Conservation (phyloP, 441 rosid genomes). For the Pelargonium myrrhifolium region DNA sequence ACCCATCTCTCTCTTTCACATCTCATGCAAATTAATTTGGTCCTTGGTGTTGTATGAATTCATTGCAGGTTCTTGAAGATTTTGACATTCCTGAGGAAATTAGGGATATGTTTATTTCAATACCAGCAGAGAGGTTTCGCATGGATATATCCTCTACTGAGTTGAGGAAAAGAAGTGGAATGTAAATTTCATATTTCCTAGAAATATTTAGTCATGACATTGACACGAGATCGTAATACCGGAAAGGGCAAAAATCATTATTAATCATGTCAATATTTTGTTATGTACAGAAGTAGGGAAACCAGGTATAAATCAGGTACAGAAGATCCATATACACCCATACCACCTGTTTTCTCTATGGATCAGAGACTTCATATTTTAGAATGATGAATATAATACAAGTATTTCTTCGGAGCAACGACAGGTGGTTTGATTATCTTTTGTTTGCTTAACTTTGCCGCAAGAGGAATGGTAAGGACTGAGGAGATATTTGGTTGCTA, state of each 20-base stretch:
- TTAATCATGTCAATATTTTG: not conserved
- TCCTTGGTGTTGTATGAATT: constrained; percentile 5
- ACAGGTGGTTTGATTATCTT: not conserved
- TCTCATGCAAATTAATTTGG: not conserved
- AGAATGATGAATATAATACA: not conserved
- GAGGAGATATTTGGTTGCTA: too few species aligned
- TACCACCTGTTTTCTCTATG: not conserved
- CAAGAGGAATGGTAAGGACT: not conserved
- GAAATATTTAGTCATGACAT: not conserved
- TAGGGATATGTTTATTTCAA: constrained; percentile 54
- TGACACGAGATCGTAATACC: not conserved
- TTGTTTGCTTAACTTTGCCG: not conserved
- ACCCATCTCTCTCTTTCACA: not conserved
- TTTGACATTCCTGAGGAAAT: constrained; percentile 59
- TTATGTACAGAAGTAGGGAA: not conserved
- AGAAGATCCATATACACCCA: not conserved
- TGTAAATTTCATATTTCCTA: not conserved
- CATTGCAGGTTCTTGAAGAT: constrained; percentile 65
- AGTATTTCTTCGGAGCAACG: not conserved
- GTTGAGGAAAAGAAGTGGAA: constrained; percentile 31
- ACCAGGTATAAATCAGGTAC: not conserved
- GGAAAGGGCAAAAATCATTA: not conserved
- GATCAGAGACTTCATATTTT: not conserved
- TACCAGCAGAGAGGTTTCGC: constrained; percentile 55
- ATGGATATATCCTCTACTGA: constrained; percentile 76